These are phyloP conservation scores for Phytopythium mirpurense DNA, from an alignment of 352 stramenopile species.

Conservation along the genomic window DNA sequence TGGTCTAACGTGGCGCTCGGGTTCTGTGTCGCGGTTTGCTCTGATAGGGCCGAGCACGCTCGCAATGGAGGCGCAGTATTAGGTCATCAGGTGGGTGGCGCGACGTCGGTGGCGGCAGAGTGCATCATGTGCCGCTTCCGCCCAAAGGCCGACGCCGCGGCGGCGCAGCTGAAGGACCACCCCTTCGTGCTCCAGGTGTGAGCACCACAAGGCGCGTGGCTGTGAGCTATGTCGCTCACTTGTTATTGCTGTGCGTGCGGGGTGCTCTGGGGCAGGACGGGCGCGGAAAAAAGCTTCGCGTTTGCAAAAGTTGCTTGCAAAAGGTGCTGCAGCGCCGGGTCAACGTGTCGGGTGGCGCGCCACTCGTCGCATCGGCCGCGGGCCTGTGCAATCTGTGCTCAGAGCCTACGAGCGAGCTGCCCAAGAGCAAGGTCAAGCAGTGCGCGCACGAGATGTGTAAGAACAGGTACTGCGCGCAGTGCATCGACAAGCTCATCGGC, in stretches of 20 bases:
- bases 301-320: conserved; percentile 70
- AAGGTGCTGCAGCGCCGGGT: conserved; percentile 37
- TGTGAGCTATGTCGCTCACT: background rate
- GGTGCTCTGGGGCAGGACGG: conserved; percentile 29
- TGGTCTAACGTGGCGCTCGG: too few relatives aligned
- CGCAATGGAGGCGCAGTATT: background rate
- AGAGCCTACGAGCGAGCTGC: conserved; percentile 16
- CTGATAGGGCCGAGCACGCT: background rate
- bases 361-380: background rate
- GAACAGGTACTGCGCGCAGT: conserved; percentile 48
- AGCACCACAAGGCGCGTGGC: background rate
- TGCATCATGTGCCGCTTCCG: conserved; percentile 49
- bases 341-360: conserved; percentile 7
- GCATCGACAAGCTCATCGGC: conserved; percentile 56
- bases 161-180: conserved; percentile 46
- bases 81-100: background rate
- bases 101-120: background rate
- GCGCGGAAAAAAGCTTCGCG: conserved; percentile 33
- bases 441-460: conserved; percentile 43
- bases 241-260: background rate
- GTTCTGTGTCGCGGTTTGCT: too few relatives aligned
- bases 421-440: conserved; percentile 25
- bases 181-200: conserved; percentile 68
- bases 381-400: conserved; percentile 41
- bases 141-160: conserved; percentile 10